Evolutionary conservation across 495 filamentous ascomycete species (phyloP), one percentile per base, ranked within the genome.

Genomic region (Podospora australis): DNA sequence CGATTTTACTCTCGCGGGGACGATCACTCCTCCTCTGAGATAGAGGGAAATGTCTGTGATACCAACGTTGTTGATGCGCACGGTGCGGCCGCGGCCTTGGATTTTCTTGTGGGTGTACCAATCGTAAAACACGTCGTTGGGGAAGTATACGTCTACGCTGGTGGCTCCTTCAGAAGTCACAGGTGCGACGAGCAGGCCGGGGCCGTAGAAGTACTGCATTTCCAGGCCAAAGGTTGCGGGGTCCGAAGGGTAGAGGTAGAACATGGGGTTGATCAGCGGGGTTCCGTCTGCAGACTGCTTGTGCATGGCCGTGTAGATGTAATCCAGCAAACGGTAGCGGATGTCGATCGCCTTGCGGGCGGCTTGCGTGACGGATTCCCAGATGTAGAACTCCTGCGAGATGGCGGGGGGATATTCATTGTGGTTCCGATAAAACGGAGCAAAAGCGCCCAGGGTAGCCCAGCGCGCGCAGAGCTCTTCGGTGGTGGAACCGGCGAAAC

Each of bases 401-500:
- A 73, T 70, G 16, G 54, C 63, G 19, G 60, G 59, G 13, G 55
- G 49, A 43, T 66, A 62, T 41, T 60, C 66, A 50, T 84, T 81
- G 68, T 95, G 89, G 64, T 91, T 84, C 23, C 89, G 82, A 71
- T 82, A 94, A 73, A 95, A 95, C 1, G 88, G 81, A 26, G 73
- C 73, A 72, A 91, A 91, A 7, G 85, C 87, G 9, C 86, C 86
- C 0, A 91, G 75, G n/a, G 73, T 81, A 1, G 86, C 80, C 89
- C 89, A 95, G 14, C 87, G 83, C 3, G 87, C 79, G 62, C 89
- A 95, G 4, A 95, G 80, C 46, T 81, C 72, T 59, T 90, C 86
- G 10, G 78, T 91, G 1, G 87, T 86, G 63, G 83, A 76, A 22
- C 71, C 72, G 7, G 65, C 81, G 51, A 84, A 95, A 0, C 89